A percentile compares a stretch with the other conserved stretches of the same genome.
These are phyloP conservation scores for Liriodendron chinense DNA, from an alignment of 164 flowering plant species.

Conservation along the genomic window DNA sequence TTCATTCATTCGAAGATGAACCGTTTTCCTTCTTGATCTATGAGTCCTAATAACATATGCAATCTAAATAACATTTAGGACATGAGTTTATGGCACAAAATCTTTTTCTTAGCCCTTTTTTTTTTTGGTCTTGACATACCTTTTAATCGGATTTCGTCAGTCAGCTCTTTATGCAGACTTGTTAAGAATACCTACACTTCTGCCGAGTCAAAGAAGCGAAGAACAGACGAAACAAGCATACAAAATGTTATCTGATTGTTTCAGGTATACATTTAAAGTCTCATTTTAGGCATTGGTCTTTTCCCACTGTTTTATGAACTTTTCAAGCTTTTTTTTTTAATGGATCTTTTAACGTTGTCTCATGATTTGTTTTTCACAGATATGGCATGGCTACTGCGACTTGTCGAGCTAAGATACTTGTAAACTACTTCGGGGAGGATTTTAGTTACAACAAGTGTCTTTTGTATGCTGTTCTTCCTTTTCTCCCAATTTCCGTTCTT, in stretches of 20 bases:
- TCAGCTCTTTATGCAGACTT: slow-evolving; percentile 79
- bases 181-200: slow-evolving; percentile 65
- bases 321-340: neutral
- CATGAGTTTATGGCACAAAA: too few relatives aligned
- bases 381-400: slow-evolving; percentile 76
- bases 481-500: neutral
- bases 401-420: slow-evolving; percentile 82
- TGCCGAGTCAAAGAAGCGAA: slow-evolving; percentile 76
- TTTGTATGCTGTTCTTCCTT: slow-evolving; percentile 44
- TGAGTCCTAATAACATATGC: neutral
- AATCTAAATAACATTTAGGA: too few relatives aligned
- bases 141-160: slow-evolving; percentile 10
- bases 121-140: neutral
- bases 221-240: slow-evolving; percentile 76
- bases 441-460: slow-evolving; percentile 51
- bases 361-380: slow-evolving; percentile 35
- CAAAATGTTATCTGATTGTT: slow-evolving; percentile 81
- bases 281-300: neutral
- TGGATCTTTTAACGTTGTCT: slow-evolving; percentile 7
- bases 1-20: neutral
- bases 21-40: neutral
- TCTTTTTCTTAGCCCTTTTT: neutral
- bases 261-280: slow-evolving; percentile 40
- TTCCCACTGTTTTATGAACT: slow-evolving; percentile 3
- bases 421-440: slow-evolving; percentile 84